Evolutionary conservation across 306 rosid species (phyloP), one percentile per base, ranked within the genome.

Genomic region (Acacia acuminata): DNA sequence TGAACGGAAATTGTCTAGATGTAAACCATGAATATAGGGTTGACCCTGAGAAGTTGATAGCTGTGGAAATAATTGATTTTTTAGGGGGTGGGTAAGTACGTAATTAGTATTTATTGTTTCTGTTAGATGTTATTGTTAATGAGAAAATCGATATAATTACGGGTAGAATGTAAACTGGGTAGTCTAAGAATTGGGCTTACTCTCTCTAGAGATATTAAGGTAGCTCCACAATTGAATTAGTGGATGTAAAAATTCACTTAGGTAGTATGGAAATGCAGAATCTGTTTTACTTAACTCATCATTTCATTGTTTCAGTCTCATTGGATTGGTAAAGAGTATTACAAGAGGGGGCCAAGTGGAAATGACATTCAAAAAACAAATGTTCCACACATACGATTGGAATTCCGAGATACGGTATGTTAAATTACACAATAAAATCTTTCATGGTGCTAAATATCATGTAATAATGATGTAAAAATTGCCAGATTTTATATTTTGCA

Each of bases 361-460:
- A 94, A 96, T 77, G 98, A 94, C 76, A 92, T 96, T 85, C 99
- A 83, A 78, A 94, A 45, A 89, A 94, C 99, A 7, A 96, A 96
- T 20, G 99, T 96, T 84, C 99, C 99, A 83, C 99, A 96, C 78
- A 96, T 96, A 76, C 92, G 99, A 71, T 58, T 96, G 89, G 97
- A 96, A 83, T 96, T 96, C n/a, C 93, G 93, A 47, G 90, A 92
- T 10, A 83, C 91, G 89, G 99, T 95, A 85, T 76, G 88, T 76
- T 20, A 13, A 36, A 40, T 50, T 34, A 22, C 19, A 51, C 6
- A 17, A 64, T 22, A 44, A 58, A n/a, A 32, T 71, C 36, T 64
- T 64, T 24, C 25, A 3, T 20, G 15, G 65, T 73, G 77, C 43
- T 44, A 71, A 53, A 22, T 50, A 73, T 83, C 32, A 1, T 20